Conservation (phyloP, 441 rosid species). For the Isatis lusitanica region DNA sequence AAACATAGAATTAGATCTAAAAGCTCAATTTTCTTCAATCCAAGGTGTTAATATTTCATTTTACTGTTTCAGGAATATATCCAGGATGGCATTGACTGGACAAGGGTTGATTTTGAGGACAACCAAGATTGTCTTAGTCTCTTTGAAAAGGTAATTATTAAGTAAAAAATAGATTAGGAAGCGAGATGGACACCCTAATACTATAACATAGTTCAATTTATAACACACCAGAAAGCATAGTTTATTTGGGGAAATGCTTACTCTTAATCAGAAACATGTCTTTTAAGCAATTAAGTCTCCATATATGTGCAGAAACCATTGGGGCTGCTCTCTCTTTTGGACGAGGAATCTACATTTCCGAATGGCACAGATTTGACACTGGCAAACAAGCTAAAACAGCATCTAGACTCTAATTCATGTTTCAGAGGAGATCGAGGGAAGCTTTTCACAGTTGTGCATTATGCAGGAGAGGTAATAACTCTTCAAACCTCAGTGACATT, state of each 20-base stretch:
- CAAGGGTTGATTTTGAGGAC: slow-evolving; percentile 96
- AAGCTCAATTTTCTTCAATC: neutral
- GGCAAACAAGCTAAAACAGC: slow-evolving; percentile 94
- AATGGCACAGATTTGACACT: slow-evolving; percentile 95
- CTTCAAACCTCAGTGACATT: slow-evolving; percentile 6
- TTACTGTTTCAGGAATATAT: slow-evolving; percentile 71
- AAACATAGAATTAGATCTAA: neutral
- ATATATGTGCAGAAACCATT: slow-evolving; percentile 76
- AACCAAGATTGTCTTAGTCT: slow-evolving; percentile 97
- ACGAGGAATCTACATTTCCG: slow-evolving; percentile 97
- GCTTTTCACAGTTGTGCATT: slow-evolving; percentile 82
- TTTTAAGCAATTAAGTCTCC: slow-evolving; percentile 11
- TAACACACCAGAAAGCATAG: neutral
- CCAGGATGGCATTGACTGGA: slow-evolving; percentile 99
- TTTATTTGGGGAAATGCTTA: slow-evolving; percentile 9
- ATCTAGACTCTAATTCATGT: slow-evolving; percentile 69
- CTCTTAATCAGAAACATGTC: neutral
- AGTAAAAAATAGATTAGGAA: slow-evolving; percentile 12
- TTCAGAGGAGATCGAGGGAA: slow-evolving; percentile 85
- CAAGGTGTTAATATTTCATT: slow-evolving; percentile 18
- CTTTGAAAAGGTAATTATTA: slow-evolving; percentile 78
- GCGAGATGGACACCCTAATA: neutral
- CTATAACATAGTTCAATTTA: neutral
- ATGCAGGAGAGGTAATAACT: slow-evolving; percentile 88
- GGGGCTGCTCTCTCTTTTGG: slow-evolving; percentile 85